A percentile compares a stretch with the other conserved stretches of the same genome.
These are phyloP conservation scores for Telopea speciosissima DNA, from an alignment of 177 flowering plant genomes.

Conservation along the genomic window DNA sequence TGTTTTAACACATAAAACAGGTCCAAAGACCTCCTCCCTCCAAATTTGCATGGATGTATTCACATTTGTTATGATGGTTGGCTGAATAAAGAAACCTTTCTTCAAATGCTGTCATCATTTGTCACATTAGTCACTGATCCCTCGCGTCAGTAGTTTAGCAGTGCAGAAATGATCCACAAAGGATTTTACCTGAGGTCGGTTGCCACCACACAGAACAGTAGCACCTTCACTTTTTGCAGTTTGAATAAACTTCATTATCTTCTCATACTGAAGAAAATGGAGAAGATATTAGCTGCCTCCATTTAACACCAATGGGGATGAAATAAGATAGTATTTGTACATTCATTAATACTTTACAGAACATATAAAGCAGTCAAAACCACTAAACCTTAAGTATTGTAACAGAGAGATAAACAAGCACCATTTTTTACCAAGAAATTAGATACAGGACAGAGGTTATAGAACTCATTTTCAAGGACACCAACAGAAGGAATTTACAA, in stretches of 20 bases:
- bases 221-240: conserved; percentile 96
- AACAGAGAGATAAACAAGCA: not conserved
- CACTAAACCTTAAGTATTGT: not conserved
- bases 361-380: not conserved
- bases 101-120: conserved; percentile 60
- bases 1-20: conserved; percentile 86
- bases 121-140: not conserved
- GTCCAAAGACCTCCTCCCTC: conserved; percentile 98
- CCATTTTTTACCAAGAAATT: not conserved
- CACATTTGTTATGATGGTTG: conserved; percentile 82
- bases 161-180: not conserved
- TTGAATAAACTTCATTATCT: conserved; percentile 64
- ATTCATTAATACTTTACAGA: not conserved
- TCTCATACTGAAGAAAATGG: conserved; percentile 62
- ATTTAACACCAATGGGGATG: not conserved
- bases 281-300: not conserved
- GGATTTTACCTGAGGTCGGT: conserved; percentile 65
- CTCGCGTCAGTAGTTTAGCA: not conserved
- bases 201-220: conserved; percentile 74
- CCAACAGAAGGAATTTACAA: not conserved
- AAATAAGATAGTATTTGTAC: not conserved
- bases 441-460: not conserved
- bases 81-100: conserved; percentile 76
- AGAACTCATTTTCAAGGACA: not conserved
- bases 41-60: conserved; percentile 92